Percentiles rank a stretch among this genome's conserved stretches.
phyloP scores from a whole-genome alignment of 108 stramenopile species.

The Conticribra guillardii region DNA sequence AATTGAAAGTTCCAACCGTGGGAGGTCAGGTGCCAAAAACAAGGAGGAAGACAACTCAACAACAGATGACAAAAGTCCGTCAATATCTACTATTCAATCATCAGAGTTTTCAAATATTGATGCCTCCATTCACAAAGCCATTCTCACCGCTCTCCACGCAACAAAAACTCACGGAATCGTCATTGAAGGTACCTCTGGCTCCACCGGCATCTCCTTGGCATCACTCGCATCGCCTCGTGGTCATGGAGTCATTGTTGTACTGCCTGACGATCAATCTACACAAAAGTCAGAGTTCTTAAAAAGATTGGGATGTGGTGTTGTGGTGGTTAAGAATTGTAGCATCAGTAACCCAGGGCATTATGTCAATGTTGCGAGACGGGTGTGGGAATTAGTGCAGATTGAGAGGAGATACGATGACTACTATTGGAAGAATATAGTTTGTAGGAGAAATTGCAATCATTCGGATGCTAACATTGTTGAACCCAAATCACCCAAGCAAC shows the following conservation, averaged over 20 bases:
- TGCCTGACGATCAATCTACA: constrained; percentile 95
- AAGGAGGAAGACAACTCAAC: background rate
- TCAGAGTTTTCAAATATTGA: constrained; percentile 13
- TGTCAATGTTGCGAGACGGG: constrained; percentile 84
- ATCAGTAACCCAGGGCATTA: constrained; percentile 96
- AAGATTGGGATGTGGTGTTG: constrained; percentile 82
- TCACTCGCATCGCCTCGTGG: constrained; percentile 82
- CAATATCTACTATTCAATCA: too few relatives aligned
- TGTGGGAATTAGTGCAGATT: constrained; percentile 54
- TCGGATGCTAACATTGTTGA: too few relatives aligned
- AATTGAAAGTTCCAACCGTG: background rate
- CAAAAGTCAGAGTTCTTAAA: constrained; percentile 82
- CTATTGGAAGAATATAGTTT: constrained; percentile 29
- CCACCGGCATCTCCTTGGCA: constrained; percentile 95
- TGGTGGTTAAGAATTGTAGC: constrained; percentile 82
- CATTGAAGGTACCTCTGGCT: constrained; percentile 95
- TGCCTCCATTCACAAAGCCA: constrained; percentile 32
- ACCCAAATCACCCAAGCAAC: too few relatives aligned
- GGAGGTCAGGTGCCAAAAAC: background rate
- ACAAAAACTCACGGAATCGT: constrained; percentile 82
- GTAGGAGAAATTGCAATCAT: too few relatives aligned
- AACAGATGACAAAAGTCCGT: too few relatives aligned
- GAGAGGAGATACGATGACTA: constrained; percentile 49
- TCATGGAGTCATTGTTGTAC: constrained; percentile 86
- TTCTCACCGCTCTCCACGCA: constrained; percentile 55